phyloP scores from a whole-genome alignment of 164 flowering plant genomes.

The Kalanchoe fedtschenkoi region DNA sequence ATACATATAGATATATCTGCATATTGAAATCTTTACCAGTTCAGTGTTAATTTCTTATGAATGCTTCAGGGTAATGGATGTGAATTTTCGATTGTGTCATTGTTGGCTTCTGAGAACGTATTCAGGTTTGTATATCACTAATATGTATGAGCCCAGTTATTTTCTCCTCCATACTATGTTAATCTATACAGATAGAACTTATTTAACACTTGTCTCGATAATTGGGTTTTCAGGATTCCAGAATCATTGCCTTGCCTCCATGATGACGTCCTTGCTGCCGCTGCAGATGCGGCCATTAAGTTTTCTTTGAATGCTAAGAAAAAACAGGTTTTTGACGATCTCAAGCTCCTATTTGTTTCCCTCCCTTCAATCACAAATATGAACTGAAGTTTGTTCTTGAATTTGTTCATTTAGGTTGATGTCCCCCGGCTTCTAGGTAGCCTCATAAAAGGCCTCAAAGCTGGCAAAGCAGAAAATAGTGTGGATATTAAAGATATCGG shows the following conservation, averaged over 20 bases:
- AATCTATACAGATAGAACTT: background rate
- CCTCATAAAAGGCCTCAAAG: constrained; percentile 58
- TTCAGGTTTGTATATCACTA: constrained; percentile 21
- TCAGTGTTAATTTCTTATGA: background rate
- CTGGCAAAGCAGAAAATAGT: constrained; percentile 22
- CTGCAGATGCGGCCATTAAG: constrained; percentile 17
- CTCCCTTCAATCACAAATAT: background rate
- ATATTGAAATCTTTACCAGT: too few relatives aligned
- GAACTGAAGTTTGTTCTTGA: background rate
- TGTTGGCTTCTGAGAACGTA: constrained; percentile 21
- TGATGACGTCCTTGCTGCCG: constrained; percentile 31
- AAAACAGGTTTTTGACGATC: constrained; percentile 14
- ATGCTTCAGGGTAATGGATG: constrained; percentile 21
- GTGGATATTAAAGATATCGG: constrained; percentile 14
- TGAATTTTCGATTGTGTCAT: constrained; percentile 29
- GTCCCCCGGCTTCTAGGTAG: constrained; percentile 44
- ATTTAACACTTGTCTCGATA: background rate
- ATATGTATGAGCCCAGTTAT: background rate
- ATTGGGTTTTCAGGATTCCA: constrained; percentile 20
- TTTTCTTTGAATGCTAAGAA: constrained; percentile 15
- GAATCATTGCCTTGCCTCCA: constrained; percentile 31
- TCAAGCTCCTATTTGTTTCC: background rate
- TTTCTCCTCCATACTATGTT: background rate
- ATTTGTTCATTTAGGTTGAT: constrained; percentile 25
- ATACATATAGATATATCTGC: background rate